These are phyloP conservation scores for Penicillium pancosmium DNA, from an alignment of 495 filamentous ascomycete species.

Conservation along the genomic window DNA sequence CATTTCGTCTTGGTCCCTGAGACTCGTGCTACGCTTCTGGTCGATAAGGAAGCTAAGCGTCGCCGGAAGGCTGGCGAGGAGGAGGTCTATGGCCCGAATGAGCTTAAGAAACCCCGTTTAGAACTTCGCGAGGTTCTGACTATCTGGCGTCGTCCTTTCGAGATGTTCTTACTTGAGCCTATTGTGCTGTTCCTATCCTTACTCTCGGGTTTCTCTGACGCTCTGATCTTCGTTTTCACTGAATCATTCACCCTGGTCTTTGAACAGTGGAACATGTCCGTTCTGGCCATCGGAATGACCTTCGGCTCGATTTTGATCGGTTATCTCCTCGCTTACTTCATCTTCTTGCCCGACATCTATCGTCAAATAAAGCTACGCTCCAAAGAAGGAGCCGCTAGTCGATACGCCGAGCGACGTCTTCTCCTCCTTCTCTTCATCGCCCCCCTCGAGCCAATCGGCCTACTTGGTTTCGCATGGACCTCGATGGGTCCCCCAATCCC, in stretches of 20 bases:
- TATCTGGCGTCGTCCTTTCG: constrained; percentile 73
- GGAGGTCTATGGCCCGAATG: constrained; percentile 65
- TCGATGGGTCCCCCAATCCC: constrained; percentile 60
- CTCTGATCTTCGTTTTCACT: constrained; percentile 81
- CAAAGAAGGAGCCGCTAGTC: constrained; percentile 51
- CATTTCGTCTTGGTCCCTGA: constrained; percentile 71
- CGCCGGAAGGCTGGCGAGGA: constrained; percentile 61
- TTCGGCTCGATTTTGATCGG: constrained; percentile 68
- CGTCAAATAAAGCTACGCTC: constrained; percentile 51
- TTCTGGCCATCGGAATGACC: constrained; percentile 57
- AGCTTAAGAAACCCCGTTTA: constrained; percentile 55
- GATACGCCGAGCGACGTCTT: constrained; percentile 61
- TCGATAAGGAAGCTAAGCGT: constrained; percentile 68
- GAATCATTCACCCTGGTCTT: constrained; percentile 69
- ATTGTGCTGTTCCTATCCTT: constrained; percentile 74
- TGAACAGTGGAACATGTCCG: constrained; percentile 62
- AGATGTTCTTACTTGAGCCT: constrained; percentile 76
- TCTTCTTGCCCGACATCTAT: constrained; percentile 65
- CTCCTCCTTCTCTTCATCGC: constrained; percentile 61
- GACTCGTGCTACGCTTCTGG: constrained; percentile 66
- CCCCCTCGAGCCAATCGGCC: constrained; percentile 65
- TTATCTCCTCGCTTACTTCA: constrained; percentile 64
- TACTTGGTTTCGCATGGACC: constrained; percentile 72
- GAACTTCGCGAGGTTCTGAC: constrained; percentile 55
- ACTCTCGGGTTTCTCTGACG: constrained; percentile 76